Percentiles rank a stretch among this genome's conserved stretches.
These are phyloP conservation scores for Lodderomyces pseudojiufengensis DNA, from an alignment of 1,139 yeast genomes.

Conservation along the genomic window DNA sequence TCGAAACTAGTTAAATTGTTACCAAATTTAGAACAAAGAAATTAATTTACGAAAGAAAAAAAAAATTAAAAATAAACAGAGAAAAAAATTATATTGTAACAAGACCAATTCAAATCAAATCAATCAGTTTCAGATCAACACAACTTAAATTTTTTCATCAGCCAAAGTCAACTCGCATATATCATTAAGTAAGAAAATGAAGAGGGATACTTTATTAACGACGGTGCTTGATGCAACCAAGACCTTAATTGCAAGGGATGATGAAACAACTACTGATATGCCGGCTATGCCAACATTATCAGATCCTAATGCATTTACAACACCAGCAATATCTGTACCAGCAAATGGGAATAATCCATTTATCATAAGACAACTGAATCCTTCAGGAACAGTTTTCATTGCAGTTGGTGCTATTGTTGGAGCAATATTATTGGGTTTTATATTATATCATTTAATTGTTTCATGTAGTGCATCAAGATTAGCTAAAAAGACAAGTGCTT, in stretches of 20 bases:
- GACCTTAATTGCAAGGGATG: conserved; percentile 11
- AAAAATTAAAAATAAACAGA: not conserved
- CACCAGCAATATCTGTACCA: conserved; percentile 67
- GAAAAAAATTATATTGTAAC: not conserved
- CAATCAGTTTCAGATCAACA: too few relatives aligned
- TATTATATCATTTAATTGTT: conserved; percentile 35
- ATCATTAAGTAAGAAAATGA: conserved; percentile 2
- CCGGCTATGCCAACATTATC: conserved; percentile 17
- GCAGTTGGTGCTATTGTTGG: conserved; percentile 72
- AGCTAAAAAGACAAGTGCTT: conserved; percentile 34
- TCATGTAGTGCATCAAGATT: conserved; percentile 36
- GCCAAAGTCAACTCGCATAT: not conserved
- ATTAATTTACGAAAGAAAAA: not conserved
- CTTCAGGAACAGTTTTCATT: conserved; percentile 76
- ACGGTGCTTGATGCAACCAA: conserved; percentile 9
- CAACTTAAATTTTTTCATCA: too few relatives aligned
- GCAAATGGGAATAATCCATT: conserved; percentile 58
- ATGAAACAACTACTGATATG: conserved; percentile 8
- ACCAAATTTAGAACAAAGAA: too few relatives aligned
- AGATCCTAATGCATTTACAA: conserved; percentile 27
- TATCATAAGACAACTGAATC: conserved; percentile 46
- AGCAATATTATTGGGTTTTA: conserved; percentile 45
- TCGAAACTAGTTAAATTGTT: too few relatives aligned
- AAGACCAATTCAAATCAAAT: not conserved
- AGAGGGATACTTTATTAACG: conserved; percentile 7